phyloP scores from a whole-genome alignment of 148 eudicot species.

The Persicaria maculosa region DNA sequence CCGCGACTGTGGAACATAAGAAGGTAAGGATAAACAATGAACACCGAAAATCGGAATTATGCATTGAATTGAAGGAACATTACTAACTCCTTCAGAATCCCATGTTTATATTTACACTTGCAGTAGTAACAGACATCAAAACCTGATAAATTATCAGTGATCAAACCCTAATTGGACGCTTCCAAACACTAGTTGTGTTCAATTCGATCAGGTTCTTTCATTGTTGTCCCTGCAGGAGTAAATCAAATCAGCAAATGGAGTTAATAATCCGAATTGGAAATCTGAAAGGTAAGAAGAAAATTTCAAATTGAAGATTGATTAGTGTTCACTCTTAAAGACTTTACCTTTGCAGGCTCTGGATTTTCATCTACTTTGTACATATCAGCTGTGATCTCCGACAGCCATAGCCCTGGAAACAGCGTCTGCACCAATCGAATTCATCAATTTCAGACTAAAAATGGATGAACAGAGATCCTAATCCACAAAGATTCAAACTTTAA shows the following conservation, averaged over 20 bases:
- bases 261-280: background rate
- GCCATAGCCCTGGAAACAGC: slow-evolving; percentile 36
- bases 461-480: background rate
- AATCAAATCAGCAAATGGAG: background rate
- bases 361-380: slow-evolving; percentile 37
- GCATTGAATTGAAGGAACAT: background rate
- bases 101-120: background rate
- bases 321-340: background rate
- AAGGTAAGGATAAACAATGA: background rate
- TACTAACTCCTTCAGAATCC: background rate
- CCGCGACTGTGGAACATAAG: background rate
- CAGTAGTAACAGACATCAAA: background rate
- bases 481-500: background rate
- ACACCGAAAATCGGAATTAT: background rate
- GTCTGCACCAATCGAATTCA: slow-evolving; percentile 19
- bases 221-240: slow-evolving; percentile 9
- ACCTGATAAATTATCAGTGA: background rate
- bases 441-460: slow-evolving; percentile 4
- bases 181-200: background rate
- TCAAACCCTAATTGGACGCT: background rate
- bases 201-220: background rate
- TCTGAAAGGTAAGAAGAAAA: background rate
- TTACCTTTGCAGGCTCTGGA: slow-evolving; percentile 29
- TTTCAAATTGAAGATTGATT: background rate
- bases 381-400: slow-evolving; percentile 41